Evolutionary conservation across 164 flowering plant genomes (phyloP).

Genomic region (Stephania japonica): DNA sequence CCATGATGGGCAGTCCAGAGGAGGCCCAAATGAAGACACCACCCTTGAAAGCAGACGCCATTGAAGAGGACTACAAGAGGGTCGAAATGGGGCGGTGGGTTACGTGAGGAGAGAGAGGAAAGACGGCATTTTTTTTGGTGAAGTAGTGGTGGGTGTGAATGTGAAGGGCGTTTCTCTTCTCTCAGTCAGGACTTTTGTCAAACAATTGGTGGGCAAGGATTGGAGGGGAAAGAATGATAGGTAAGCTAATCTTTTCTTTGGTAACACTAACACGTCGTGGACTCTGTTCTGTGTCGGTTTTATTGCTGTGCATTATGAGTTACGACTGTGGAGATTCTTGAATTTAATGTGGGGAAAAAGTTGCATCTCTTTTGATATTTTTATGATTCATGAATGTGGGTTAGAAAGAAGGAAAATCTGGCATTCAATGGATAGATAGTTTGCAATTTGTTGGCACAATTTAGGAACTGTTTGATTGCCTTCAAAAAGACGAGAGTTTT

Average conservation of each 20-base stretch:
- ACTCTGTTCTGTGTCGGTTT: neutral
- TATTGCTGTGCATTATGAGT: too few relatives aligned
- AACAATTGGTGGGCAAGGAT: conserved; percentile 1
- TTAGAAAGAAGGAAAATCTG: too few relatives aligned
- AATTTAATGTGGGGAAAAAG: too few relatives aligned
- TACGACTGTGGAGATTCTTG: too few relatives aligned
- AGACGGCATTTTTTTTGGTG: neutral
- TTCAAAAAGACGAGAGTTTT: too few relatives aligned
- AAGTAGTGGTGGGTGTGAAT: neutral
- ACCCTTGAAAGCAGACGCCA: conserved; percentile 18
- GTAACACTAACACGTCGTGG: neutral
- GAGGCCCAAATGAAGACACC: neutral
- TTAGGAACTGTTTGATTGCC: too few relatives aligned
- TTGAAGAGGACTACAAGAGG: conserved; percentile 6
- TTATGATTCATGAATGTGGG: too few relatives aligned
- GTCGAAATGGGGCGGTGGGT: neutral
- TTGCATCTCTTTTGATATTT: too few relatives aligned
- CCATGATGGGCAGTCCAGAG: neutral
- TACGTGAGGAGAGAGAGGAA: neutral
- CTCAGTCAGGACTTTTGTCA: neutral
- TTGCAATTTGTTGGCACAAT: too few relatives aligned
- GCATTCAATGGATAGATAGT: too few relatives aligned
- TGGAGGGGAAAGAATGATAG: neutral
- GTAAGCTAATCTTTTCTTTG: neutral
- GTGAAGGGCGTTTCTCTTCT: neutral